Conservation (phyloP, 2,329 filamentous ascomycete genomes). For the Lasiodiplodia citricola region DNA sequence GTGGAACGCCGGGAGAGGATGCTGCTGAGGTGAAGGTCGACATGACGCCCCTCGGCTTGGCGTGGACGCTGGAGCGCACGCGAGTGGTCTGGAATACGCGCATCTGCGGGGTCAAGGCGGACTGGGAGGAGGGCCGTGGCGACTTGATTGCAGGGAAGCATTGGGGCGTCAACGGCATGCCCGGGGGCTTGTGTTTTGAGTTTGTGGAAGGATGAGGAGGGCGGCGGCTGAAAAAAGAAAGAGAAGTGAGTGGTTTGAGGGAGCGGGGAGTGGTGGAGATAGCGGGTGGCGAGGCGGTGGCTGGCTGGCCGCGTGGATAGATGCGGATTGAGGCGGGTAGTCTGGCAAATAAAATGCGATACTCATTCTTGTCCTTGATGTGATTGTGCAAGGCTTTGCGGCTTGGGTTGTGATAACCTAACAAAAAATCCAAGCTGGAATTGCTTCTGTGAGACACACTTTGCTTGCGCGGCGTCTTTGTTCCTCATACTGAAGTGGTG, state of each 20-base stretch:
- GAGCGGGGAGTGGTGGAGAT: neutral
- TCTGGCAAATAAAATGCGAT: neutral
- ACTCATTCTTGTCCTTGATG: neutral
- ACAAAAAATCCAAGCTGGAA: neutral
- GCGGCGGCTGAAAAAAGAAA: too few relatives aligned
- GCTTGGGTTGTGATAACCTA: neutral
- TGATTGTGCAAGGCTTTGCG: neutral
- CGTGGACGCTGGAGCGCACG: conserved; percentile 11
- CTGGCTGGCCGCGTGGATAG: neutral
- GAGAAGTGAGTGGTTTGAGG: neutral
- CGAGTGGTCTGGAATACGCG: conserved; percentile 23
- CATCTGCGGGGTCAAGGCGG: neutral
- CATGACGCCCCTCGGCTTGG: neutral
- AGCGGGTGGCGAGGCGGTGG: neutral
- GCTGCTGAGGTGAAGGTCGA: neutral
- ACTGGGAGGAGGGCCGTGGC: neutral
- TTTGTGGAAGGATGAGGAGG: too few relatives aligned
- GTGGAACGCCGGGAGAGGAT: neutral
- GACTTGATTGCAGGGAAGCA: neutral
- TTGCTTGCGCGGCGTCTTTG: neutral
- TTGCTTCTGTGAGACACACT: neutral
- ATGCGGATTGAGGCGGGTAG: neutral
- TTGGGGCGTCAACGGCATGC: conserved; percentile 16
- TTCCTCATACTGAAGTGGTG: neutral
- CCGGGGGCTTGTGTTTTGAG: neutral